Evolutionary conservation across 139 green algal genomes (phyloP), one percentile per base, ranked within the genome.

Genomic region (Klebsormidium nitens): DNA sequence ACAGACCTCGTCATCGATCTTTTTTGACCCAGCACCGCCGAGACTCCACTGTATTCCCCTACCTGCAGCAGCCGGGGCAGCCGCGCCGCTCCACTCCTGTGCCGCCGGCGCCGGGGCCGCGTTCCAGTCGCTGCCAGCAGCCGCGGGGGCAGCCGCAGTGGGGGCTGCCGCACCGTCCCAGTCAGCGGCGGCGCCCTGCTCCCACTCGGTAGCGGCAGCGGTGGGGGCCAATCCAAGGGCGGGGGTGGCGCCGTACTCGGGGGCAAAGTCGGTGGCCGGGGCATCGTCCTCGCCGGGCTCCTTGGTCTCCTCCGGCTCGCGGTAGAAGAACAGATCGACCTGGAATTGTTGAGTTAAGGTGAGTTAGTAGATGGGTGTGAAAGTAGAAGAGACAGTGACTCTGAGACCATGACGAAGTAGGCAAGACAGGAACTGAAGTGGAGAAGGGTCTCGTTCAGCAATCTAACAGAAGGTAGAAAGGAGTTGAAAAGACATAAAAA

Each of bases 251-350:
- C 11, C 36, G 44, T 42, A 59, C 36, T 79, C 59, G 19, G 64
- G 19, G 23, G 31, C 34, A 17, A 76, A 77, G 31, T 71, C 55
- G 5, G 66, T 5, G 5, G 50, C 36, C 36, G 19, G 47, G 49
- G 69, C 64, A 35, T 76, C 78, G 62, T 85, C 85, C 65, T 91
- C 79, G 52, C 85, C 81, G 8, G 37, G 66, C 77, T 90, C 88
- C 82, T 93, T 86, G 62, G 83, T 77, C 85, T 96, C 92, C 72
- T 93, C 90, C 59, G 89, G 89, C 77, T 90, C 83, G 52, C 88
- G 74, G 87, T 97, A 98, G 92, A 99, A 98, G 91, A 98, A 99
- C 74, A 99, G 89, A 80, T 99, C 94, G 31, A 98, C 93, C 86
- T 96, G 58, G 40, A 31, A 23, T n/a, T n/a, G n/a, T n/a, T n/a